Evolutionary conservation across 331 rosid species (phyloP).

Genomic region (Telfairia occidentalis): DNA sequence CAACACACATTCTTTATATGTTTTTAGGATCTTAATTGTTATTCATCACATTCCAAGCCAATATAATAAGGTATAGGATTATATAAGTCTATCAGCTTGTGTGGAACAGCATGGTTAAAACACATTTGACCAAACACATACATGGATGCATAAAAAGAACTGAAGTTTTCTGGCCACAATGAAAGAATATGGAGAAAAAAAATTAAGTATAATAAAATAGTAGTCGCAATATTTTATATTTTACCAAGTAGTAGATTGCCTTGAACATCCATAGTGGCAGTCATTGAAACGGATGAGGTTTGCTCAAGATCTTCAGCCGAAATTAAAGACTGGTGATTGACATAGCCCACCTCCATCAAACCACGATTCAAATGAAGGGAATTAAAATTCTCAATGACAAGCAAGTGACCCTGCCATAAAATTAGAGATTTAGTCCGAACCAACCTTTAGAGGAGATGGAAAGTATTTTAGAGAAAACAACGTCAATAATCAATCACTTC

Average conservation of each 20-base stretch:
- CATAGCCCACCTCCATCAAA: conserved; percentile 78
- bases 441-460: background rate
- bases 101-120: too few species aligned
- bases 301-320: conserved; percentile 25
- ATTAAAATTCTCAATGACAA: conserved; percentile 51
- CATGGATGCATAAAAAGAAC: background rate
- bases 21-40: background rate
- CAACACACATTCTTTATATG: background rate
- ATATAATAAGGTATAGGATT: background rate
- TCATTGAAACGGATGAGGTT: conserved; percentile 72
- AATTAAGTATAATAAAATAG: conserved; percentile 5
- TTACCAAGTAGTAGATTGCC: conserved; percentile 74
- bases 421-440: conserved; percentile 8
- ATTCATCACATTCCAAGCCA: background rate
- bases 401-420: conserved; percentile 73
- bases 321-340: conserved; percentile 34
- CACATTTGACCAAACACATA: background rate
- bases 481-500: background rate
- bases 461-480: background rate
- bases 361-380: conserved; percentile 67
- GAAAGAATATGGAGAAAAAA: background rate
- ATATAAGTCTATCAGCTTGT: background rate
- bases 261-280: conserved; percentile 53
- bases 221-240: background rate
- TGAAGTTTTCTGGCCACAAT: too few species aligned